Conservation (phyloP, 2,329 filamentous ascomycete genomes). For the Exophiala phaeomuriformis region DNA sequence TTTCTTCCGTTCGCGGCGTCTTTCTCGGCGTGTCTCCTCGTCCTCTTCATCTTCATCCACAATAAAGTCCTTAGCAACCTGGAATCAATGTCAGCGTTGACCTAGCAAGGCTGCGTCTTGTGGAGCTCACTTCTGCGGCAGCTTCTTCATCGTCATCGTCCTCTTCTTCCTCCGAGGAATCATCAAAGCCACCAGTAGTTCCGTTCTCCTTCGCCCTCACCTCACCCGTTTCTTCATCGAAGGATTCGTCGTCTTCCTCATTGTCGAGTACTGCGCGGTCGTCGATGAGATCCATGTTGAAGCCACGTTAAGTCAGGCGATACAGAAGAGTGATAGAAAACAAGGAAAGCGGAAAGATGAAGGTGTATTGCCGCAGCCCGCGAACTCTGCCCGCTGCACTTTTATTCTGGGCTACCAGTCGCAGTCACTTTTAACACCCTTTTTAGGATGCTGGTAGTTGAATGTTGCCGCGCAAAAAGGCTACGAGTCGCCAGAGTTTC, state of each 20-base stretch:
- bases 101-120: background rate
- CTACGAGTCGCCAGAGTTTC: slow-evolving; percentile 6
- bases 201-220: slow-evolving; percentile 37
- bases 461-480: slow-evolving; percentile 1
- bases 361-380: background rate
- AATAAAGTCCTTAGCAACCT: slow-evolving; percentile 94
- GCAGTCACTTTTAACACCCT: background rate
- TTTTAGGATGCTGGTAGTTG: background rate
- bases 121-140: slow-evolving; percentile 57
- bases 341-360: background rate
- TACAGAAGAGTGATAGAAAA: background rate
- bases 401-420: background rate
- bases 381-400: background rate
- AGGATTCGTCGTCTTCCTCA: slow-evolving; percentile 73
- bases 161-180: slow-evolving; percentile 87
- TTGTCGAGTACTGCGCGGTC: slow-evolving; percentile 81
- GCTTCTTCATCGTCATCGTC: slow-evolving; percentile 90
- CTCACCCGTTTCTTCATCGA: slow-evolving; percentile 67
- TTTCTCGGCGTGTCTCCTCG: slow-evolving; percentile 61
- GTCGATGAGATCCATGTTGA: slow-evolving; percentile 54
- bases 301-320: background rate
- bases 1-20: slow-evolving; percentile 62
- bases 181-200: slow-evolving; percentile 53
- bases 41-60: slow-evolving; percentile 85
- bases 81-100: slow-evolving; percentile 20